Base-by-base conservation (phyloP, 805 yeast genomes). In the Candida yuanshanica region DNA sequence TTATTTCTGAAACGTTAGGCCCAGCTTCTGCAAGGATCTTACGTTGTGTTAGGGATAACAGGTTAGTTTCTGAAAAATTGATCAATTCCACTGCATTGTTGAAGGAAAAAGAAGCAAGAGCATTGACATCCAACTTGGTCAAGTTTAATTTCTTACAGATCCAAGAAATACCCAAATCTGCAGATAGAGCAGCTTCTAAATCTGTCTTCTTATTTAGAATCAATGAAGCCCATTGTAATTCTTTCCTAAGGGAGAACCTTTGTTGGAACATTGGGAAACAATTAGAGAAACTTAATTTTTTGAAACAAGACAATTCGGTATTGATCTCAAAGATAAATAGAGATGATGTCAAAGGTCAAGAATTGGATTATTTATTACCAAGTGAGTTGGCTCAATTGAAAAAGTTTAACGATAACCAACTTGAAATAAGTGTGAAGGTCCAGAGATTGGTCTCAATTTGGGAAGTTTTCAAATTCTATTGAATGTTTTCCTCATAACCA, bases 141-240 rank as follows among this genome's bases (percentile, higher is more conserved):
- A 75, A 74, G 39, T 71, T 78, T 48, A 88, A 90, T 46, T 74
- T 85, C 16, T 66, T 90, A 16, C 96, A 91, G 57, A 73, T 90
- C 27, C 98, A 91, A 63, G 99, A 93, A 64, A 83, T 93, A 22
- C 97, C 98, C 11, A 77, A 91, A 53, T 83, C 95, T 8, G 81
- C 79, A 20, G 98, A 93, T 59, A 74, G 98, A 50, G 90, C 95
- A 3, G 95, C 97, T 0, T 79, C 86, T 32, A 79, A 95, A 50
- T 83, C 97, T 1, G 83, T 85, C 22, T 93, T 78, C 58, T 71
- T 90, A 25, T 93, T 88, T 70, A 74, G 88, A 54, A 83, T 79
- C 50, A 79, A 77, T 26, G 73, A 77, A n/a, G 60, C 55, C 14
- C 72, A 73, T 43, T 72, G 79, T 4, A 71, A 71, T 45, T 62